Conservation (phyloP, 257 asterid genomes). For the Ilex asprella region DNA sequence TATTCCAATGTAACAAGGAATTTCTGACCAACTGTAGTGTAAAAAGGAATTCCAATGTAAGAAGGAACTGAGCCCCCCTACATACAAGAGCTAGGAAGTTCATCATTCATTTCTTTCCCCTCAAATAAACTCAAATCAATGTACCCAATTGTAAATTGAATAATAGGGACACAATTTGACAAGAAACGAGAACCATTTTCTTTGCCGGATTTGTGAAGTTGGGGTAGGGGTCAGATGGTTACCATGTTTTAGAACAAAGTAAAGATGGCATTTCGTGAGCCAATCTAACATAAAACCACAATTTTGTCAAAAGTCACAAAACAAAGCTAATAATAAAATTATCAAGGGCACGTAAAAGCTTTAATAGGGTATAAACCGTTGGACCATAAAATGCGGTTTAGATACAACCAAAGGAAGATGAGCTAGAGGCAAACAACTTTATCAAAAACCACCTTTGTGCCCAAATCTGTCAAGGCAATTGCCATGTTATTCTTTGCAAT, state of each 20-base stretch:
- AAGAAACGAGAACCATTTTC: too few species aligned
- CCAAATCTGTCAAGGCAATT: conserved; percentile 96
- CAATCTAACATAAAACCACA: not conserved
- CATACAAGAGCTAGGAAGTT: too few species aligned
- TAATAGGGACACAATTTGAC: too few species aligned
- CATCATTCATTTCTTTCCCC: too few species aligned
- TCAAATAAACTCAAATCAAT: too few species aligned
- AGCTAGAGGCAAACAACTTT: conserved; percentile 7
- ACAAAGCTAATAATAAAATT: not conserved
- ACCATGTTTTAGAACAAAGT: not conserved
- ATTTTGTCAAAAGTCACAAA: not conserved
- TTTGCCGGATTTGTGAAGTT: too few species aligned
- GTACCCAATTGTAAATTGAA: too few species aligned
- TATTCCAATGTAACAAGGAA: not conserved
- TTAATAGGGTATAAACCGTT: not conserved
- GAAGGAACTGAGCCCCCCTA: not conserved
- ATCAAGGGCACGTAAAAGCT: not conserved
- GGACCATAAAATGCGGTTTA: conserved; percentile 8
- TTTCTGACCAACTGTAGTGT: not conserved
- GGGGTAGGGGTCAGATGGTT: not conserved
- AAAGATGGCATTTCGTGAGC: not conserved
- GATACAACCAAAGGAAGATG: conserved; percentile 8
- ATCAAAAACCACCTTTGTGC: conserved; percentile 69
- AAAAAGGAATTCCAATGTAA: too few species aligned
- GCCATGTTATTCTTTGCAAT: conserved; percentile 99